Base-by-base conservation (phyloP, 78 protist species). In the Guillardia theta region DNA sequence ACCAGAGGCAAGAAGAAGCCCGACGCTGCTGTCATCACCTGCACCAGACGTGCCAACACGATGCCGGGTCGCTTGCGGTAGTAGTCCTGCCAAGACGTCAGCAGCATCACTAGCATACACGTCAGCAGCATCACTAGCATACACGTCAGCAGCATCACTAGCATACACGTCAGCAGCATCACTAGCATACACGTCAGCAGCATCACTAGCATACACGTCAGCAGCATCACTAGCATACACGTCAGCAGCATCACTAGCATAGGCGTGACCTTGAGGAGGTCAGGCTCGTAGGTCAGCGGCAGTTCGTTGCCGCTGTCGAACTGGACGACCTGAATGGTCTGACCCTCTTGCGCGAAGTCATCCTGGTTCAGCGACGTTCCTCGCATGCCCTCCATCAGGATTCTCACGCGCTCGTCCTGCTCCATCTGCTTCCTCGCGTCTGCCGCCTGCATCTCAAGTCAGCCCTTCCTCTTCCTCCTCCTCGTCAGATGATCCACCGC, bases 211-310 rank as follows among this genome's bases (percentile, higher is more conserved):
- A n/a, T n/a, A n/a, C n/a, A n/a, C n/a, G n/a, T n/a, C n/a, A n/a
- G n/a, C n/a, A n/a, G n/a, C n/a, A n/a, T n/a, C n/a, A n/a, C n/a
- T n/a, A n/a, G n/a, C n/a, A n/a, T n/a, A n/a, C n/a, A n/a, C n/a
- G n/a, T n/a, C n/a, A n/a, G n/a, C n/a, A n/a, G n/a, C n/a, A n/a
- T n/a, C n/a, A n/a, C n/a, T n/a, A n/a, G n/a, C n/a, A n/a, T n/a
- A n/a, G n/a, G n/a, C n/a, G n/a, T n/a, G n/a, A n/a, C n/a, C n/a
- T n/a, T n/a, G 58, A 93, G 64, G 15, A 30, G 36, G 37, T 30
- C 53, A 45, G 94, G 88, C 24, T 93, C 94, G 88, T 64, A 93
- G 36, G 24, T 10, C 48, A 77, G 48, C 50, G 83, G 83, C 41
- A 70, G 41, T 24, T 70, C 22, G 41, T 70, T 70, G 46, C 36